Evolutionary conservation across 2,329 filamentous ascomycete genomes (phyloP).

Genomic region (Parafenestella ontariensis): DNA sequence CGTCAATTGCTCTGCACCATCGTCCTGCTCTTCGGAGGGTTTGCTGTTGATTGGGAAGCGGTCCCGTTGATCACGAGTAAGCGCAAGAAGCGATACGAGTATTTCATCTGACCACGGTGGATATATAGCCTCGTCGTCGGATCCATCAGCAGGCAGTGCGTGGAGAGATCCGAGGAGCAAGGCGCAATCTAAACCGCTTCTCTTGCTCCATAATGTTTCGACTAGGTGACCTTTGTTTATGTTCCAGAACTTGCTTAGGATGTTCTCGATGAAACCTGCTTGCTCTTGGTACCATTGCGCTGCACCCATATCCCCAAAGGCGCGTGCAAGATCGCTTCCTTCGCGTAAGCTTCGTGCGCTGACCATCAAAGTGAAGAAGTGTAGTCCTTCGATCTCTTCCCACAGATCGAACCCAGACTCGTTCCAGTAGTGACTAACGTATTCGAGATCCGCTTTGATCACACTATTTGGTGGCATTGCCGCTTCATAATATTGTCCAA

Average conservation of each 20-base stretch:
- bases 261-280: conserved; percentile 41
- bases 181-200: conserved; percentile 49
- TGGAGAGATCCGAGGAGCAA: conserved; percentile 50
- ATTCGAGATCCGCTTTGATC: conserved; percentile 56
- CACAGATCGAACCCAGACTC: conserved; percentile 53
- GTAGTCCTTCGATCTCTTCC: conserved; percentile 54
- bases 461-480: conserved; percentile 47
- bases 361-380: conserved; percentile 52
- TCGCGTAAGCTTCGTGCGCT: conserved; percentile 47
- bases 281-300: conserved; percentile 49
- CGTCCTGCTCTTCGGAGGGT: conserved; percentile 17
- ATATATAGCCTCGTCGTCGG: conserved; percentile 30
- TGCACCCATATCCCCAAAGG: conserved; percentile 48
- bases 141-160: conserved; percentile 27
- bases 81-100: conserved; percentile 44
- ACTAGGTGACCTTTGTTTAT: conserved; percentile 46
- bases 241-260: conserved; percentile 49
- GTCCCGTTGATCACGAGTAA: conserved; percentile 43
- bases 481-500: conserved; percentile 47
- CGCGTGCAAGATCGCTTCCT: conserved; percentile 42
- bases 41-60: conserved; percentile 51
- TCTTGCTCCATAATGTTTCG: conserved; percentile 43
- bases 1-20: conserved; percentile 8
- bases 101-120: conserved; percentile 49
- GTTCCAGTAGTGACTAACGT: conserved; percentile 53